phyloP scores from a whole-genome alignment of 1,284 basidiomycete genomes.

The Pyrrhoderma noxium region DNA sequence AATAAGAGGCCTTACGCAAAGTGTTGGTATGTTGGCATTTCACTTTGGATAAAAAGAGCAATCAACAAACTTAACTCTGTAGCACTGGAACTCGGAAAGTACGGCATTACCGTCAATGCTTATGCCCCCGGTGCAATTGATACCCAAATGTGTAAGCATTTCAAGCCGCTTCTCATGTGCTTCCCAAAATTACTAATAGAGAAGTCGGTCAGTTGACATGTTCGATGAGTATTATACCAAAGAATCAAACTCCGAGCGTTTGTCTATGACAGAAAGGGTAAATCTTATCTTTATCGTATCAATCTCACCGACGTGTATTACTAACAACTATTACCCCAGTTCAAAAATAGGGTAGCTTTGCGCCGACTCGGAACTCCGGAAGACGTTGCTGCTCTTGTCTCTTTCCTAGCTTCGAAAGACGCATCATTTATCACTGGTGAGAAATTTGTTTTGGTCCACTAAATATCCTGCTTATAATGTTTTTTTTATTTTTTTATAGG shows the following conservation, averaged over 20 bases:
- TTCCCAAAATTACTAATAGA: neutral
- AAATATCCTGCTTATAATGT: too few species aligned
- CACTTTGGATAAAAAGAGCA: too few species aligned
- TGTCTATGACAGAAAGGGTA: neutral
- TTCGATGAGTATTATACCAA: neutral
- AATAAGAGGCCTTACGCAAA: constrained; percentile 14
- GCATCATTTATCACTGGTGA: constrained; percentile 19
- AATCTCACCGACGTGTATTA: neutral
- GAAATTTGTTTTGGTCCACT: neutral
- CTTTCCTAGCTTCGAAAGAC: constrained; percentile 18
- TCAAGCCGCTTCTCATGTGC: neutral
- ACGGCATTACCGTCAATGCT: constrained; percentile 26
- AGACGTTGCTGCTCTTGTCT: constrained; percentile 17
- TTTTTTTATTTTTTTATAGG: neutral
- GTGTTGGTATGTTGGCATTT: constrained; percentile 8
- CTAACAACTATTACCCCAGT: too few species aligned
- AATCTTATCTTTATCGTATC: neutral
- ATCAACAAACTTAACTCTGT: neutral
- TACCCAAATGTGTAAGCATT: constrained; percentile 8
- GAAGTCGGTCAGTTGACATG: neutral
- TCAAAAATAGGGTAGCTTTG: neutral
- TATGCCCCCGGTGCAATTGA: constrained; percentile 22
- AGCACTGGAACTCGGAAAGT: constrained; percentile 18
- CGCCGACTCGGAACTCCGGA: constrained; percentile 15
- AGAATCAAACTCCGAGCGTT: neutral